These are phyloP conservation scores for Tardiomyces depauwii DNA, from an alignment of 1,139 yeast genomes.

Conservation along the genomic window DNA sequence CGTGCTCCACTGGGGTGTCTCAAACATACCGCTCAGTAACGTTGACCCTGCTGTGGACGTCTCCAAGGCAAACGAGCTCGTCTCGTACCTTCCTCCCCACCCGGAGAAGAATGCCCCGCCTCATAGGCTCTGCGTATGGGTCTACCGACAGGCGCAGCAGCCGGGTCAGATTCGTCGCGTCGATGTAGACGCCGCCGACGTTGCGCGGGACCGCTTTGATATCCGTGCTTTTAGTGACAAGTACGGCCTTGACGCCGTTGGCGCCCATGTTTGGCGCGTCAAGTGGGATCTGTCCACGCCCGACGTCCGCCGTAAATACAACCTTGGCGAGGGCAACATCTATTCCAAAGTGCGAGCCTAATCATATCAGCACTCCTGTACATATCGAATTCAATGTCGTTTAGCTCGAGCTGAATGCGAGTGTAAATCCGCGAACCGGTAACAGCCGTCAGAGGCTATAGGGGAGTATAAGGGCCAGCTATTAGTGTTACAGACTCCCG, in stretches of 20 bases:
- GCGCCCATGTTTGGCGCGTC: slow-evolving; percentile 91
- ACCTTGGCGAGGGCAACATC: slow-evolving; percentile 63
- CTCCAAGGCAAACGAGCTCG: slow-evolving; percentile 36
- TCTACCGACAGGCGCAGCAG: slow-evolving; percentile 51
- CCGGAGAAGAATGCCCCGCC: slow-evolving; percentile 81
- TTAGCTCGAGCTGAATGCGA: too few relatives aligned
- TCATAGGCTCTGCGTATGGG: slow-evolving; percentile 88
- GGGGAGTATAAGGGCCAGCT: too few relatives aligned
- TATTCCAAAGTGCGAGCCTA: slow-evolving; percentile 18
- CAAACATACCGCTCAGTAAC: slow-evolving; percentile 53
- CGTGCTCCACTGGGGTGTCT: slow-evolving; percentile 66
- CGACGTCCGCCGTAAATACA: slow-evolving; percentile 56
- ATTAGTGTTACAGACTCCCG: too few relatives aligned
- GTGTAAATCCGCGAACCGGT: too few relatives aligned
- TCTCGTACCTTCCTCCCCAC: slow-evolving; percentile 67
- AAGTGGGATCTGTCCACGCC: slow-evolving; percentile 69
- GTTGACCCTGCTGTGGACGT: slow-evolving; percentile 48
- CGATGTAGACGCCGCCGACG: slow-evolving; percentile 12
- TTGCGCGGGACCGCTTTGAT: slow-evolving; percentile 44
- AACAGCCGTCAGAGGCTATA: too few relatives aligned
- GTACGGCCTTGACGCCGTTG: slow-evolving; percentile 57
- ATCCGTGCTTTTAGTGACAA: slow-evolving; percentile 54
- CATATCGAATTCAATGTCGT: not conserved
- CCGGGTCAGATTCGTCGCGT: slow-evolving; percentile 1
- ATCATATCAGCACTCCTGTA: not conserved